Base-by-base conservation (phyloP, 345 rosid species). In the Camelina neglecta region DNA sequence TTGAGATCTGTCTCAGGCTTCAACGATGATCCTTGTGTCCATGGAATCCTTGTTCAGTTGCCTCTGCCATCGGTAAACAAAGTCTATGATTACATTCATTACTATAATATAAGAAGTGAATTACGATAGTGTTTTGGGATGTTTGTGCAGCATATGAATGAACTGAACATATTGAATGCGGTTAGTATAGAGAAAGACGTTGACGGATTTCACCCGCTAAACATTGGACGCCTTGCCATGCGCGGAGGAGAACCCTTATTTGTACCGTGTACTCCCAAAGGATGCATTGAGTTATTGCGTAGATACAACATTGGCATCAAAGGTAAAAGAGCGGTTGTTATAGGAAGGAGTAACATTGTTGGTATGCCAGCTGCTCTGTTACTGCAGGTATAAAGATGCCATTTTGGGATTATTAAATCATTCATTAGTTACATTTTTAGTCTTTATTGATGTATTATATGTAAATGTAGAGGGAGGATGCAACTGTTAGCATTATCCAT, bases 281-380 rank as follows among this genome's bases (percentile, higher is more conserved):
- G 91, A 69, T 93, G 97, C 85, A 84, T 88, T 15, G 96, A 93
- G 78, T 76, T 91, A 70, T 73, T 93, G 81, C 91, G 76, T 65
- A 86, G 97, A 71, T 86, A 85, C 79, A 86, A 85, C 31, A 65
- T 93, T 60, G 80, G 74, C 20, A 86, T 93, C 75, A 86, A 90
- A 81, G 98, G 98, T 44, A 88, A 90, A 82, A 83, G 76, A 49
- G 97, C 95, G 4, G 92, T 85, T 26, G 90, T 93, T 51, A 84
- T 89, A 39, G 96, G 98, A 44, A 83, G 96, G 68, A 93, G 96
- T 82, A 93, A 93, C 81, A 90, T 90, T 50, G 98, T 93, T 20
- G 98, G 96, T 53, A 87, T 89, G 95, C 95, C 96, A 11, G 91
- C 90, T 81, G 94, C 98, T 69, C 57, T 90, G 49, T 77, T 90